Base-by-base conservation (phyloP, 2,329 filamentous ascomycete species). In the Tolypocladium inflatum region DNA sequence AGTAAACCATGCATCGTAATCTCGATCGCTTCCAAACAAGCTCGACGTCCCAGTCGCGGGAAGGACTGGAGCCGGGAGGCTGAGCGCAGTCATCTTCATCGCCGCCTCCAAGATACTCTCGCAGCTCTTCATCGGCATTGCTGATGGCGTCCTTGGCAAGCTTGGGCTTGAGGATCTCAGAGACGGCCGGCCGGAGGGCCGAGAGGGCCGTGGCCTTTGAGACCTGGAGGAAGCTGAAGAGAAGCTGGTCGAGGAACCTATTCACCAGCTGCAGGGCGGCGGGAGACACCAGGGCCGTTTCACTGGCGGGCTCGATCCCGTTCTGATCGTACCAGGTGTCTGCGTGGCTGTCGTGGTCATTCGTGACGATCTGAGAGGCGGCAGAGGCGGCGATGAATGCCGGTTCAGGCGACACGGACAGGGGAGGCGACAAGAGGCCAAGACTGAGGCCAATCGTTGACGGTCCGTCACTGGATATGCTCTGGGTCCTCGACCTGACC, bases 1-100 rank as follows among this genome's bases (percentile, higher is more conserved):
- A 97, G 71, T 97, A 97, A 26, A 99, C 93, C 94, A 99, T 99
- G 71, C 94, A 96, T 60, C 94, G 85, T 66, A 99, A 76, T 57
- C 94, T 85, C 0, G 92, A 94, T 64, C 94, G 84, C 76, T 95
- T 97, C 92, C 94, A 99, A 21, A 92, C 87, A 58, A 92, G 80
- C 69, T 97, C 90, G n/a, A 96, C 77, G 70, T 97, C 91, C 84
- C 93, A 97, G 64, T 88, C 84, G 2, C 79, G 79, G 13, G 75
- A 73, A 17, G 62, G 55, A 38, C 78, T 75, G 51, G 75, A 73
- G 30, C 80, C 78, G 51, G 82, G 74, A n/a, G 83, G 76, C 17
- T 80, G 78, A 7, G 77, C 74, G 37, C 85, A 76, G 43, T 91
- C 87, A 42, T 94, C 91, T 54, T 93, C 87, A 37, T 90, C 88